A percentile compares a stretch with the other conserved stretches of the same genome.
These are phyloP conservation scores for Nissolia schottii DNA, from an alignment of 306 rosid species.

Conservation along the genomic window DNA sequence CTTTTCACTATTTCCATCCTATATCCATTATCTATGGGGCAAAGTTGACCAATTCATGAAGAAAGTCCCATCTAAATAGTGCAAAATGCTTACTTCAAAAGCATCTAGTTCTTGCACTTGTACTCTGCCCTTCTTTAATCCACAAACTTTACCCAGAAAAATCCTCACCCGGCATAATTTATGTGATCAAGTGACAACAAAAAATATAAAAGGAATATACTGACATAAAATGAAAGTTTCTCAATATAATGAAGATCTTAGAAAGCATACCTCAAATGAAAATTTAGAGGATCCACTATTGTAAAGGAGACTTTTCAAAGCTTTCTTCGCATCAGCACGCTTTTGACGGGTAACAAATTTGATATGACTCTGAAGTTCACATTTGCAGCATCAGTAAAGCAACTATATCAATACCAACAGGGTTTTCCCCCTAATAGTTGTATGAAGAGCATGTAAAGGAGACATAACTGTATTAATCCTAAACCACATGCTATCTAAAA, in stretches of 20 bases:
- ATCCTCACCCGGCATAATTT: neutral
- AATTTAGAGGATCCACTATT: slow-evolving; percentile 50
- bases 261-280: slow-evolving; percentile 44
- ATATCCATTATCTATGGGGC: neutral
- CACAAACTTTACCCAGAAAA: neutral
- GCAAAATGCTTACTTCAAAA: neutral
- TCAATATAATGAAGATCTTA: neutral
- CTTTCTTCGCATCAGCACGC: slow-evolving; percentile 89
- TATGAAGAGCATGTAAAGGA: neutral
- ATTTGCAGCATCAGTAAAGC: slow-evolving; percentile 25
- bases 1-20: neutral
- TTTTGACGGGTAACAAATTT: slow-evolving; percentile 62
- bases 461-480: neutral
- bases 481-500: neutral
- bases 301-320: slow-evolving; percentile 67
- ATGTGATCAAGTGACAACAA: neutral
- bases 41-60: neutral
- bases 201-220: slow-evolving; percentile 11
- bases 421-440: neutral
- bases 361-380: slow-evolving; percentile 52
- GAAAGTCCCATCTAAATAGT: neutral
- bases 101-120: neutral
- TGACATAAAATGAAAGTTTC: slow-evolving; percentile 12
- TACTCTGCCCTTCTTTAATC: neutral
- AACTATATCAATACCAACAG: slow-evolving; percentile 5